phyloP scores from a whole-genome alignment of 768 basidiomycete species.

The Auriculariales sp. region DNA sequence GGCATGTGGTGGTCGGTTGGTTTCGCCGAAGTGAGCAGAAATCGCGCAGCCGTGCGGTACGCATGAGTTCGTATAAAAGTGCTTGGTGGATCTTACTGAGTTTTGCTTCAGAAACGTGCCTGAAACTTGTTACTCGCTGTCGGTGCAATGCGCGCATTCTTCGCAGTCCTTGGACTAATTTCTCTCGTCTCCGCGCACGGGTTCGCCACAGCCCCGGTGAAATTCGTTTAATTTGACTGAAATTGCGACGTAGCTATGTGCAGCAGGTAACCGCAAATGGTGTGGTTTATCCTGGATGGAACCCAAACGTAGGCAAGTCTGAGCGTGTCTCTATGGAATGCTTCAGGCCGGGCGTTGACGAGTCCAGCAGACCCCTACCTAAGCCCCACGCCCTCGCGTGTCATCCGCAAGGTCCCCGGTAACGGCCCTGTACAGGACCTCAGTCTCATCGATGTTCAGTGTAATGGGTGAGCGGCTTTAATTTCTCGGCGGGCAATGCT shows the following conservation, averaged over 20 bases:
- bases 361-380: slow-evolving; percentile 18
- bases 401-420: slow-evolving; percentile 28
- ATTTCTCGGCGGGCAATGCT: background rate
- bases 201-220: too few relatives aligned
- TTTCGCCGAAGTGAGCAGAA: too few relatives aligned
- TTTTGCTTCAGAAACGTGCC: too few relatives aligned
- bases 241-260: too few relatives aligned
- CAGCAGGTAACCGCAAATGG: slow-evolving; percentile 22
- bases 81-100: too few relatives aligned
- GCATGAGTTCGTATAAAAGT: too few relatives aligned
- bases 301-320: slow-evolving; percentile 16
- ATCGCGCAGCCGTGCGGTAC: too few relatives aligned
- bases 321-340: background rate
- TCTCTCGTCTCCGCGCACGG: slow-evolving; percentile 21
- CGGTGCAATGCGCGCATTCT: background rate
- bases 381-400: slow-evolving; percentile 21
- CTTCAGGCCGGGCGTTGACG: background rate
- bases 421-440: slow-evolving; percentile 26
- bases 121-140: too few relatives aligned
- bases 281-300: slow-evolving; percentile 22
- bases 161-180: background rate
- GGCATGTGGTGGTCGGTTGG: too few relatives aligned
- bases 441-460: slow-evolving; percentile 22
- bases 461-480: slow-evolving; percentile 12
- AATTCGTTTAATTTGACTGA: too few relatives aligned